Evolutionary conservation across 345 rosid genomes (phyloP).

Genomic region (Pistacia integerrima): DNA sequence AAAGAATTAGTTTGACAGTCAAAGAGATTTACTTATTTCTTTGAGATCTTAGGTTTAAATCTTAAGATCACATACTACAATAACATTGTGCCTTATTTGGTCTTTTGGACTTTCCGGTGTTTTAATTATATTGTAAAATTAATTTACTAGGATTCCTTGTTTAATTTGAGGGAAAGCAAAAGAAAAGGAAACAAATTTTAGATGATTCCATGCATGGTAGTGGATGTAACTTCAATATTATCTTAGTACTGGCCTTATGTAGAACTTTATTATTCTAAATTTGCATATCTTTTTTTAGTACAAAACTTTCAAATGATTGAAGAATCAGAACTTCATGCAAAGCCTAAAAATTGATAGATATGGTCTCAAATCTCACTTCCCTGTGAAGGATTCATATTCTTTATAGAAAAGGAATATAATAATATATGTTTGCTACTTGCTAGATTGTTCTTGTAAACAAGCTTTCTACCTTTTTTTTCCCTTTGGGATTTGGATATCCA

Average conservation of each 20-base stretch:
- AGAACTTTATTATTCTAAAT: background rate
- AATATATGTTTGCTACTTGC: background rate
- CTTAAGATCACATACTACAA: too few relatives aligned
- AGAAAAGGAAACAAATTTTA: too few relatives aligned
- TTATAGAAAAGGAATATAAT: slow-evolving; percentile 1
- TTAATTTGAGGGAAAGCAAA: too few relatives aligned
- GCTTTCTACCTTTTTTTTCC: background rate
- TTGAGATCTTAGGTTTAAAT: too few relatives aligned
- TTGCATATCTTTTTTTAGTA: background rate
- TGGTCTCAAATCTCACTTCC: background rate
- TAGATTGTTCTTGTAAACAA: slow-evolving; percentile 30
- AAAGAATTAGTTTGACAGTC: too few relatives aligned
- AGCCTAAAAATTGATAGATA: background rate
- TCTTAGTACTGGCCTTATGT: background rate
- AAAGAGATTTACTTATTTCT: too few relatives aligned
- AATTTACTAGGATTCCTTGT: too few relatives aligned
- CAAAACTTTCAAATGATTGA: slow-evolving; percentile 19
- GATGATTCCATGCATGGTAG: too few relatives aligned
- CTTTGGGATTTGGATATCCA: slow-evolving; percentile 31
- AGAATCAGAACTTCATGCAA: slow-evolving; percentile 26
- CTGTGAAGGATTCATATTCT: slow-evolving; percentile 15
- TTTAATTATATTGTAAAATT: too few relatives aligned
- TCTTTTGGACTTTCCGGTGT: too few relatives aligned
- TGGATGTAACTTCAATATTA: background rate
- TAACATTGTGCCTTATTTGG: too few relatives aligned